Conservation (phyloP, 768 basidiomycete species). For the Lentinula guzmanii region DNA sequence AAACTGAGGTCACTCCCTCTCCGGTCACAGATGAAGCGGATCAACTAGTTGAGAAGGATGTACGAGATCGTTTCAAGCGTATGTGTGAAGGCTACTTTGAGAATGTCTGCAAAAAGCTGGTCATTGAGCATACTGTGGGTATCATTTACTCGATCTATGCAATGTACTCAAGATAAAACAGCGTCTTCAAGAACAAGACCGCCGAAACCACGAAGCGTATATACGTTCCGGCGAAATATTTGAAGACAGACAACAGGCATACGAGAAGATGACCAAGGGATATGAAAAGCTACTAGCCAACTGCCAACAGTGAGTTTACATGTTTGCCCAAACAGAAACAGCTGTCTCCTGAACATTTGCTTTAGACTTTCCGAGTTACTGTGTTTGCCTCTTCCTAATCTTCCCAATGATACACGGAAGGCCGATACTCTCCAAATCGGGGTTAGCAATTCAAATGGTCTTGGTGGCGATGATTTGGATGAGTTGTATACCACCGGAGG, state of each 20-base stretch:
- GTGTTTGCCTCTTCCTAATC: slow-evolving; percentile 68
- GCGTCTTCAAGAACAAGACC: slow-evolving; percentile 96
- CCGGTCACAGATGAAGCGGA: slow-evolving; percentile 30
- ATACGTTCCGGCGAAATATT: slow-evolving; percentile 99
- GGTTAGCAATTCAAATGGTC: slow-evolving; percentile 27
- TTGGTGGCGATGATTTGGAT: slow-evolving; percentile 50
- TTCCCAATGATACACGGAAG: slow-evolving; percentile 81
- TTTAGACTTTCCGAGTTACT: slow-evolving; percentile 86
- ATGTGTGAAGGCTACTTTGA: slow-evolving; percentile 96
- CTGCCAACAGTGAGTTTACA: slow-evolving; percentile 72
- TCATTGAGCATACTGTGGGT: slow-evolving; percentile 84
- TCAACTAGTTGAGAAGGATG: slow-evolving; percentile 55
- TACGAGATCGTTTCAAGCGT: slow-evolving; percentile 82
- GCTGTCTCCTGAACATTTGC: slow-evolving; percentile 9
- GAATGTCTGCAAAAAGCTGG: slow-evolving; percentile 82
- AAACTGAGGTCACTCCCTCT: slow-evolving; percentile 19
- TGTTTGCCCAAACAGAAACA: not conserved
- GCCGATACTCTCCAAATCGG: slow-evolving; percentile 80
- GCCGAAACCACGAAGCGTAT: slow-evolving; percentile 96
- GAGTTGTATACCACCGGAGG: slow-evolving; percentile 54
- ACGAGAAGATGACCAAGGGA: slow-evolving; percentile 96
- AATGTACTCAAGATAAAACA: slow-evolving; percentile 22
- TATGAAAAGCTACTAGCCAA: slow-evolving; percentile 89
- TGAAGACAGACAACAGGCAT: slow-evolving; percentile 96
- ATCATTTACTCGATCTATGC: not conserved